phyloP scores from a whole-genome alignment of 306 rosid genomes.

The Mimosa pudica region DNA sequence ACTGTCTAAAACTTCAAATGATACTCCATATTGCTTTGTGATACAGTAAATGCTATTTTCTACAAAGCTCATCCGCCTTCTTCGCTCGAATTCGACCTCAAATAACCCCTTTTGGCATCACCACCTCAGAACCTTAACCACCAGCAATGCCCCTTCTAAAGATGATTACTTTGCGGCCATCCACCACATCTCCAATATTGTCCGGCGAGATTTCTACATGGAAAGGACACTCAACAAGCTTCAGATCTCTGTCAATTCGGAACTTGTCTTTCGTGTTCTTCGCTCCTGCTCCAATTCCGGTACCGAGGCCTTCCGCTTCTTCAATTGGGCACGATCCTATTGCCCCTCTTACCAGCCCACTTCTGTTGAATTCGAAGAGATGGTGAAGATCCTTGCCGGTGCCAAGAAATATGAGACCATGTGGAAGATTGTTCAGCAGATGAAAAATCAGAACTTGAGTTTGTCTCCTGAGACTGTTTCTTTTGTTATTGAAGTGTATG shows the following conservation, averaged over 20 bases:
- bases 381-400: conserved; percentile 65
- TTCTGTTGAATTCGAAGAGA: conserved; percentile 84
- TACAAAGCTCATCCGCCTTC: conserved; percentile 23
- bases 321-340: conserved; percentile 81
- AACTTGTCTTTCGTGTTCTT: conserved; percentile 86
- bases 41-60: conserved; percentile 26
- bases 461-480: conserved; percentile 70
- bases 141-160: conserved; percentile 24
- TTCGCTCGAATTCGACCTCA: conserved; percentile 19
- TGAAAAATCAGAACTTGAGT: conserved; percentile 53
- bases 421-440: conserved; percentile 76
- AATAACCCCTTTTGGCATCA: not conserved
- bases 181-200: conserved; percentile 84
- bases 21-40: not conserved
- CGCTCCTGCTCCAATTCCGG: conserved; percentile 69
- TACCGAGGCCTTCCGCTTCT: conserved; percentile 78
- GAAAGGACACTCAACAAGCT: conserved; percentile 96
- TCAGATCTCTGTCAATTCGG: conserved; percentile 67
- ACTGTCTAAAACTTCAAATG: not conserved
- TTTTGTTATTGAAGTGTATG: conserved; percentile 64
- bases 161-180: conserved; percentile 86
- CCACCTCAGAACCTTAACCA: conserved; percentile 35
- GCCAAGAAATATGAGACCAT: conserved; percentile 70
- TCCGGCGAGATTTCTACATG: conserved; percentile 86
- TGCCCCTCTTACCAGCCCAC: conserved; percentile 71